These are phyloP conservation scores for Eustoma russellianum DNA, from an alignment of 257 asterid genomes.

Conservation along the genomic window DNA sequence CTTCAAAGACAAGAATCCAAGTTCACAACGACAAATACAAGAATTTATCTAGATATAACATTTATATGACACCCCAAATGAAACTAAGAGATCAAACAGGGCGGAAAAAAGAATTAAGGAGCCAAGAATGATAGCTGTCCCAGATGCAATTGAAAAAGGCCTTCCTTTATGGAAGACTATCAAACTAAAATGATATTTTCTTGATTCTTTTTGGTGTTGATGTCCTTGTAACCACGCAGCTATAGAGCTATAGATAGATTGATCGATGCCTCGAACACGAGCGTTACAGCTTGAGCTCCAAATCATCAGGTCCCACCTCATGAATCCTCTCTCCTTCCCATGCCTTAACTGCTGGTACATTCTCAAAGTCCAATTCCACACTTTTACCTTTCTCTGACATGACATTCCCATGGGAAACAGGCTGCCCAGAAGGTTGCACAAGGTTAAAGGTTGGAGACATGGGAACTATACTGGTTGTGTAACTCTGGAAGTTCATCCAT, in stretches of 20 bases:
- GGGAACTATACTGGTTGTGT: slow-evolving; percentile 37
- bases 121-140: slow-evolving; percentile 1
- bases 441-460: slow-evolving; percentile 89
- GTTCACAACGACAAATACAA: slow-evolving; percentile 9
- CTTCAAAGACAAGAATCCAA: slow-evolving; percentile 11
- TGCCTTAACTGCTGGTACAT: slow-evolving; percentile 57
- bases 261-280: slow-evolving; percentile 6
- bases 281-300: slow-evolving; percentile 63
- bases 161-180: neutral
- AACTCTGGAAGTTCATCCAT: slow-evolving; percentile 87
- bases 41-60: slow-evolving; percentile 24
- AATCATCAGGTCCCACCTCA: slow-evolving; percentile 85
- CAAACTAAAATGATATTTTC: neutral
- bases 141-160: neutral
- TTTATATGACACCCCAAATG: slow-evolving; percentile 22
- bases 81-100: slow-evolving; percentile 2
- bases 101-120: slow-evolving; percentile 5
- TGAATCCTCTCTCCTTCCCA: slow-evolving; percentile 99
- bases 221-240: neutral
- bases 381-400: slow-evolving; percentile 67
- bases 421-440: slow-evolving; percentile 41
- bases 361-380: slow-evolving; percentile 54
- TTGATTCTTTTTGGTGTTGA: neutral
- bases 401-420: slow-evolving; percentile 26
- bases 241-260: neutral